Evolutionary conservation across 2,329 filamentous ascomycete species (phyloP).

Genomic region (Apiospora marii): DNA sequence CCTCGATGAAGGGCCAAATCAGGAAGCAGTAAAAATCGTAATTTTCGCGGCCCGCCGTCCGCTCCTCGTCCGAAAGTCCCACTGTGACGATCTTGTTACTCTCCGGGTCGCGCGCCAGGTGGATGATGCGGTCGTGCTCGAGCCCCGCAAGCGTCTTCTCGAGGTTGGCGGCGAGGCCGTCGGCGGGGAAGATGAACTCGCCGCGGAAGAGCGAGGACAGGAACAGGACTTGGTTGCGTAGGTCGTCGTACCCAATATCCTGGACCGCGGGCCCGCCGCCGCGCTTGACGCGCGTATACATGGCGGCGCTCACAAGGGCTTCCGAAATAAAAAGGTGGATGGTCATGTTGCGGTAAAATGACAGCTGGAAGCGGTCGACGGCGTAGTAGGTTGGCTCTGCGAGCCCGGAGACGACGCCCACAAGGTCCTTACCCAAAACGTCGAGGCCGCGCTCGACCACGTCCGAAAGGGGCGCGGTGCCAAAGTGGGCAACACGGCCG

Average conservation of each 20-base stretch:
- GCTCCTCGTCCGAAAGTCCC: slow-evolving; percentile 79
- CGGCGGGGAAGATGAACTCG: slow-evolving; percentile 95
- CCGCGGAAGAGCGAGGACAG: slow-evolving; percentile 92
- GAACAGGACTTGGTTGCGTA: slow-evolving; percentile 84
- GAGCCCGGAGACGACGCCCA: slow-evolving; percentile 79
- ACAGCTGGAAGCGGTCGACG: slow-evolving; percentile 94
- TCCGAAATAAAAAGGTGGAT: slow-evolving; percentile 98
- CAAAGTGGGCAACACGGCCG: slow-evolving; percentile 92
- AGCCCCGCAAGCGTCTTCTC: slow-evolving; percentile 80
- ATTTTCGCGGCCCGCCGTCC: slow-evolving; percentile 84
- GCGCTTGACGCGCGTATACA: slow-evolving; percentile 91
- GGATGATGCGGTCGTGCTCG: slow-evolving; percentile 80
- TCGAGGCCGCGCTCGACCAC: slow-evolving; percentile 92
- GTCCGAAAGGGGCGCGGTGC: slow-evolving; percentile 76
- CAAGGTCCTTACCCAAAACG: slow-evolving; percentile 87
- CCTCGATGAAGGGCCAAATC: slow-evolving; percentile 98
- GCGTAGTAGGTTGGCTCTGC: slow-evolving; percentile 94
- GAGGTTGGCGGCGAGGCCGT: slow-evolving; percentile 82
- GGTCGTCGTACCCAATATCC: slow-evolving; percentile 75
- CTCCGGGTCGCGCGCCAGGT: slow-evolving; percentile 64
- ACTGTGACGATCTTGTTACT: slow-evolving; percentile 66
- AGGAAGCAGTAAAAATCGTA: slow-evolving; percentile 99
- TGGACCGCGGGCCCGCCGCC: slow-evolving; percentile 87
- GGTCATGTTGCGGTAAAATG: slow-evolving; percentile 99
- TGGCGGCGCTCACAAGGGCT: slow-evolving; percentile 84